A percentile compares a stretch with the other conserved stretches of the same genome.
phyloP scores from a whole-genome alignment of 768 basidiomycete genomes.

The Neoboletus subvelutipes region DNA sequence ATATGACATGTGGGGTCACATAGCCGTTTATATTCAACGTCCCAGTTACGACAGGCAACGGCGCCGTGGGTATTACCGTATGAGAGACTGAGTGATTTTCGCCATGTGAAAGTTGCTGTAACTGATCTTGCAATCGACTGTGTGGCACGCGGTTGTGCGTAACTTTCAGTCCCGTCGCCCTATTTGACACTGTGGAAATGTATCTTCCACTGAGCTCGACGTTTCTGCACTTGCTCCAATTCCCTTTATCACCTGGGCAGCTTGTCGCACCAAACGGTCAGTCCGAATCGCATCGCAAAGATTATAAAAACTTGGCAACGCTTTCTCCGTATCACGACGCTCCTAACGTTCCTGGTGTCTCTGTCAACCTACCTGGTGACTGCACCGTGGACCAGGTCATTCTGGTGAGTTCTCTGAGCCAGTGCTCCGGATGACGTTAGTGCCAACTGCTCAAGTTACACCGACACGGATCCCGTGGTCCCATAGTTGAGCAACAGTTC shows the following conservation, averaged over 20 bases:
- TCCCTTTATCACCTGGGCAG: background rate
- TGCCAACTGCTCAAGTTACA: constrained; percentile 32
- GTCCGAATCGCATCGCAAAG: background rate
- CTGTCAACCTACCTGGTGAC: constrained; percentile 34
- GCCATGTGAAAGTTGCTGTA: background rate
- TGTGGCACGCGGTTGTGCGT: background rate
- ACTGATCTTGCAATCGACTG: background rate
- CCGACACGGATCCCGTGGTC: constrained; percentile 42
- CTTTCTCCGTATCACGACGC: constrained; percentile 39
- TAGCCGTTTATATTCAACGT: too few species aligned
- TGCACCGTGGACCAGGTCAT: constrained; percentile 41
- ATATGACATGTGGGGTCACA: background rate
- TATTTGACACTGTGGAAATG: constrained; percentile 1
- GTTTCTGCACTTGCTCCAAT: constrained; percentile 10
- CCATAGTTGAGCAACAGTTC: constrained; percentile 31
- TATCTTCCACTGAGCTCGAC: constrained; percentile 11
- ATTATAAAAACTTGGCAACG: constrained; percentile 30
- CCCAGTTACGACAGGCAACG: background rate
- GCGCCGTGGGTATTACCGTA: background rate
- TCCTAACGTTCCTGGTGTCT: constrained; percentile 28
- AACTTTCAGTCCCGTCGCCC: background rate
- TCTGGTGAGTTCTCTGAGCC: constrained; percentile 27
- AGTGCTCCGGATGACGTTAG: background rate
- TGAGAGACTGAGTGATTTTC: background rate
- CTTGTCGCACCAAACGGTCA: background rate